Base-by-base conservation (phyloP, 345 rosid species). In the Lepidium aucheri region DNA sequence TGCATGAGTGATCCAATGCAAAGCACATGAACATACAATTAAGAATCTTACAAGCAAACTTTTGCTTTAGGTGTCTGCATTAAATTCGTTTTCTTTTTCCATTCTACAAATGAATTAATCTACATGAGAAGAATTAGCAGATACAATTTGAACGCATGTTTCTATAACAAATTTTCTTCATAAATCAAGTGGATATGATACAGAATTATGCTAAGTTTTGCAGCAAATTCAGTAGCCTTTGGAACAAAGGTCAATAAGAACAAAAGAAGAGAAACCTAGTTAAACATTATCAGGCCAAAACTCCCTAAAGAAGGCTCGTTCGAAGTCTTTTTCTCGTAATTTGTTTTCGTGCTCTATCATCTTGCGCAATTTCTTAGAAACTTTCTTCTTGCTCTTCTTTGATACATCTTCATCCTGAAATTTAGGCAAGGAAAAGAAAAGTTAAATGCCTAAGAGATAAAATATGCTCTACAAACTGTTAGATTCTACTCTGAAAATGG, bases 221-320 rank as follows among this genome's bases (percentile, higher is more conserved):
- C 17, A 44, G 36, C 26, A 46, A 24, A 15, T 30, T 13, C 26
- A 26, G 30, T 56, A 67, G 63, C 9, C 38, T 36, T 34, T 34
- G 18, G 18, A 56, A 32, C 45, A 60, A 30, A 10, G 24, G 62
- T 66, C 43, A 13, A n/a, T 8, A 18, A 12, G 10, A 17, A 65
- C 6, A 9, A 38, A 47, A 11, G 6, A 8, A 49, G 15, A n/a
- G 1, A 45, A 49, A 14, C 13, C 8, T 26, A 32, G 4, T 84
- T 81, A 89, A 52, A 92, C 91, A 83, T 92, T 89, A 61, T 92
- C 98, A 0, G 96, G 98, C 96, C 98, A 92, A 59, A 92, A 92
- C 74, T 89, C 95, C 39, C 91, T 80, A 39, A 67, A 86, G 73
- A 87, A 92, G 15, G 95, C 93, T 36, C 85, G 79, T 46, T 87